A percentile compares a stretch with the other conserved stretches of the same genome.
These are phyloP conservation scores for Penstemon davidsonii DNA, from an alignment of 257 asterid species.

Conservation along the genomic window DNA sequence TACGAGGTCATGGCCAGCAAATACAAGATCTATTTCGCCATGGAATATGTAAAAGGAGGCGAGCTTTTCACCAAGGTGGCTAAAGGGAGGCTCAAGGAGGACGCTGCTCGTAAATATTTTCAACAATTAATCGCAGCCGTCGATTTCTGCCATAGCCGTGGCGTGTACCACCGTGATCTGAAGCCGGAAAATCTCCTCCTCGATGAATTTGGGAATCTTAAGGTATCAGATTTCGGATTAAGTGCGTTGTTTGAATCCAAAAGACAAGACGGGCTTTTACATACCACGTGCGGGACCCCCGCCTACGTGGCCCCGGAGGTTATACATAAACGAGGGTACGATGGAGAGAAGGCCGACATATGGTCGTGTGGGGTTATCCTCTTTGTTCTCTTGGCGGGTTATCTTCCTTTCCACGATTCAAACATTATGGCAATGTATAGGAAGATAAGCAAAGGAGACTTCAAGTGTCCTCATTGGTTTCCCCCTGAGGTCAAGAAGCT, in stretches of 20 bases:
- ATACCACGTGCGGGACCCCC: conserved; percentile 93
- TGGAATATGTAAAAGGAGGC: conserved; percentile 80
- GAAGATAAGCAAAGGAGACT: conserved; percentile 68
- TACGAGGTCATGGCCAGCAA: conserved; percentile 88
- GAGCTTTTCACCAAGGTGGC: conserved; percentile 88
- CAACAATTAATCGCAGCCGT: conserved; percentile 83
- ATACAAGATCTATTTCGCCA: conserved; percentile 73
- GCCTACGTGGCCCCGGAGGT: conserved; percentile 98
- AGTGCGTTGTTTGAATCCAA: conserved; percentile 70
- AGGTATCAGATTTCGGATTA: conserved; percentile 84
- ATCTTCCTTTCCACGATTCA: conserved; percentile 75
- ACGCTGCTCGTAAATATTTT: conserved; percentile 67
- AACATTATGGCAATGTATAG: conserved; percentile 78
- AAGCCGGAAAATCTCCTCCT: conserved; percentile 92
- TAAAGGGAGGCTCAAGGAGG: conserved; percentile 81
- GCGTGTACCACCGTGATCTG: conserved; percentile 84
- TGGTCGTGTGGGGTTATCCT: conserved; percentile 94
- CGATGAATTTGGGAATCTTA: conserved; percentile 68
- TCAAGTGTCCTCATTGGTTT: conserved; percentile 84
- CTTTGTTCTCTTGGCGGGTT: conserved; percentile 78
- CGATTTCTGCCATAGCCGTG: conserved; percentile 87
- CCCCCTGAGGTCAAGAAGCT: conserved; percentile 72
- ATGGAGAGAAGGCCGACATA: conserved; percentile 85
- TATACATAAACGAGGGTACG: conserved; percentile 65
- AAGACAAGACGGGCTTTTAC: conserved; percentile 83